Evolutionary conservation across 176 grass and related monocot species (phyloP).

Genomic region (Oryza australiensis): DNA sequence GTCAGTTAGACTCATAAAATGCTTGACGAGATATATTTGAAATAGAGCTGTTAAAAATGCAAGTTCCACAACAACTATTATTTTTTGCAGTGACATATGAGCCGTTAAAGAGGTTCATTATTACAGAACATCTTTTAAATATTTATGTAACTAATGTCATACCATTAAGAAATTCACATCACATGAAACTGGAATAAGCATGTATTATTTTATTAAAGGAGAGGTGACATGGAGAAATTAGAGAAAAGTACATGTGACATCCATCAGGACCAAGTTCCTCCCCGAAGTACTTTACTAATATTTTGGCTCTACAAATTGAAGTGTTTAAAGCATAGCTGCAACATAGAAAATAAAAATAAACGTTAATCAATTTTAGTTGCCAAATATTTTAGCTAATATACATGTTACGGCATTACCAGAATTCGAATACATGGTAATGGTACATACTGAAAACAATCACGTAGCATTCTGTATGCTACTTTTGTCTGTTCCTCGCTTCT

Average conservation of each 20-base stretch:
- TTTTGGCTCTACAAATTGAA: constrained; percentile 76
- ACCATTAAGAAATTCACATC: not conserved
- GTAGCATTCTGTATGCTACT: constrained; percentile 84
- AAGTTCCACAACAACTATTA: not conserved
- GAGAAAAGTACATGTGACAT: constrained; percentile 69
- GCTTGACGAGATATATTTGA: not conserved
- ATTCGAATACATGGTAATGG: constrained; percentile 19
- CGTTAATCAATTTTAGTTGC: constrained; percentile 23
- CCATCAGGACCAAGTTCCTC: constrained; percentile 67
- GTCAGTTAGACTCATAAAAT: constrained; percentile 7
- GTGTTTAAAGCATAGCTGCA: constrained; percentile 85
- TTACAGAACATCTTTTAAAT: not conserved
- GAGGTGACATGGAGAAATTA: constrained; percentile 6
- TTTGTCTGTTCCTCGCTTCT: constrained; percentile 80
- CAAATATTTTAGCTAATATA: constrained; percentile 18
- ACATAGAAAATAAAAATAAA: constrained; percentile 33
- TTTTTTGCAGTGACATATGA: not conserved
- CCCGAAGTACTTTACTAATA: constrained; percentile 82
- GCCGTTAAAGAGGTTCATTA: too few species aligned
- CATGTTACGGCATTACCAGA: not conserved
- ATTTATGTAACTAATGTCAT: not conserved
- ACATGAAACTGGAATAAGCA: constrained; percentile 13
- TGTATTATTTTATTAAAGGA: constrained; percentile 12
- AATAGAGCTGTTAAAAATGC: not conserved
- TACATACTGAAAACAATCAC: constrained; percentile 78